Evolutionary conservation across 345 rosid genomes (phyloP).

Genomic region (Aquilaria malaccensis): DNA sequence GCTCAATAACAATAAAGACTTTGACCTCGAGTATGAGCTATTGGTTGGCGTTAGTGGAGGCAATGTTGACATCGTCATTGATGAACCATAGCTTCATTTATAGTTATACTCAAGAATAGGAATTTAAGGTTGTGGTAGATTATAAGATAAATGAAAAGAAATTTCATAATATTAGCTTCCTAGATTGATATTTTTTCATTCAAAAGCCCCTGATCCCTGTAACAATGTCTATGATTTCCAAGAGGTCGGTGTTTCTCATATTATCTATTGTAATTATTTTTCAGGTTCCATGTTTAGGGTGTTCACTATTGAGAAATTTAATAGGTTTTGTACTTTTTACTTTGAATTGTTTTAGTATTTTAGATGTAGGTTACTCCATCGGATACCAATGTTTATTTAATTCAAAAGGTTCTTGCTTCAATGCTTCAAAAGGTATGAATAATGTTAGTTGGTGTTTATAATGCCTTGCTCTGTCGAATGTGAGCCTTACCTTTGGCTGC

Average conservation of each 20-base stretch:
- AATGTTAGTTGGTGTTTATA: background rate
- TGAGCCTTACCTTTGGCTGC: too few species aligned
- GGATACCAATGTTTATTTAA: conserved; percentile 79
- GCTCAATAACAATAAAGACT: conserved; percentile 82
- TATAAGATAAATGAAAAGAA: conserved; percentile 88
- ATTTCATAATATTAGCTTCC: conserved; percentile 72
- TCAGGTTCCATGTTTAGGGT: background rate
- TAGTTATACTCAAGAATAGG: conserved; percentile 64
- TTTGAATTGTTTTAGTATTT: conserved; percentile 6
- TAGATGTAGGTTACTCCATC: conserved; percentile 98
- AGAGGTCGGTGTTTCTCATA: conserved; percentile 38
- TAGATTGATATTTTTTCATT: conserved; percentile 88
- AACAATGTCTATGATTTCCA: conserved; percentile 89
- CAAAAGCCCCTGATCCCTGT: conserved; percentile 94
- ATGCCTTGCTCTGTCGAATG: too few species aligned
- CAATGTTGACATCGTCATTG: conserved; percentile 60
- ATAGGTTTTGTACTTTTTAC: background rate
- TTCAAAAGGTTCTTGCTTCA: conserved; percentile 80
- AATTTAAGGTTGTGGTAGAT: conserved; percentile 80
- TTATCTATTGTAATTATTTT: background rate
- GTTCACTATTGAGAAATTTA: background rate
- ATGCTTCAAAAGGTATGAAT: conserved; percentile 74
- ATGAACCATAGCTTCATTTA: conserved; percentile 62
- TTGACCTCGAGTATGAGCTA: conserved; percentile 82
- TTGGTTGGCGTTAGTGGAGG: conserved; percentile 25